Base-by-base conservation (phyloP, 495 filamentous ascomycete genomes). In the Trichocladium uniseriatum region DNA sequence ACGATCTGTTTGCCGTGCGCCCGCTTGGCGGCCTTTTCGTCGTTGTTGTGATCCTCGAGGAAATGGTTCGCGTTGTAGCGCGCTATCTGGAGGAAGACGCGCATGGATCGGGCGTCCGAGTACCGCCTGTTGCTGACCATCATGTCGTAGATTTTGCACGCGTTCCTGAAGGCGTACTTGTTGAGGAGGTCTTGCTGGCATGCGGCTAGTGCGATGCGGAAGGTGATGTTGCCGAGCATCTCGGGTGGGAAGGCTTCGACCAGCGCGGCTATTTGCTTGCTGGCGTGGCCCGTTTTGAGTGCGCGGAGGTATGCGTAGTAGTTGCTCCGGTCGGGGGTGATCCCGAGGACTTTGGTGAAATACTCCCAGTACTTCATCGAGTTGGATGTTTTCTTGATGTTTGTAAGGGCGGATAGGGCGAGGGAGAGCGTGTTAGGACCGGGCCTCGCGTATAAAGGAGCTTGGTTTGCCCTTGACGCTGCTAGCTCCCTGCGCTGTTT, bases 181-280 rank as follows among this genome's bases (percentile, higher is more conserved):
- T 94, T 94, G 20, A 77, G 75, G 49, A 75, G 78, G 68, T 95
- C 87, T 35, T 83, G 72, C 16, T 71, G 67, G 60, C 88, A 94
- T 36, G 72, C 67, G 34, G 69, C 72, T 60, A 95, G 75, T 24
- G 82, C 87, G 32, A 87, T 77, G 41, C 80, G 78, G 66, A 91
- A 87, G 15, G 77, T 79, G 39, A 77, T 76, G 5, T 63, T 53
- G 15, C 62, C 64, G 16, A 75, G 45, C 22, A 69, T 31, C 6
- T 64, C 54, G 3, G 49, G 42, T 6, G 74, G 70, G 62, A 80
- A 73, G 0, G 75, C 59, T 6, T 64, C 59, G n/a, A 94, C 52
- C 5, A 82, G 49, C 1, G 72, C 62, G 34, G 80, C 70, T 0
- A 78, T 66, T 41, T 73, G 63, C 5, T 61, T 69, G 54, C 79